Percentiles rank a stretch among this genome's conserved stretches.
These are phyloP conservation scores for Daucus carota DNA, from an alignment of 129 eudicot species.

Conservation along the genomic window DH1_v3.0 NC_030384.2:49392001-49392500, in stretches of 20 bases:
- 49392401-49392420: neutral
- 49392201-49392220: conserved; percentile 69
- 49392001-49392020: conserved; percentile 60
- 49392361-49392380: neutral
- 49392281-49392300: neutral
- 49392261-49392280: neutral
- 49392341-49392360: neutral
- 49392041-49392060: neutral
- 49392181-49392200: conserved; percentile 72
- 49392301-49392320: neutral
- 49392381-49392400: neutral
- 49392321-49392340: neutral
- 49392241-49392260: conserved; percentile 37
- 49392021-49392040: neutral
- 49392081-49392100: neutral
- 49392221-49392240: conserved; percentile 74
- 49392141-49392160: conserved; percentile 85
- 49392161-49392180: conserved; percentile 81
- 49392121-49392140: conserved; percentile 94
- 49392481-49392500: neutral
- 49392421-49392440: too few relatives aligned
- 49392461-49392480: neutral
- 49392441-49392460: neutral
- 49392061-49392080: neutral
- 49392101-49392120: conserved; percentile 87